These are phyloP conservation scores for Pigoraptor vietnamica DNA, from an alignment of 78 protist species.

Conservation along the genomic window DNA sequence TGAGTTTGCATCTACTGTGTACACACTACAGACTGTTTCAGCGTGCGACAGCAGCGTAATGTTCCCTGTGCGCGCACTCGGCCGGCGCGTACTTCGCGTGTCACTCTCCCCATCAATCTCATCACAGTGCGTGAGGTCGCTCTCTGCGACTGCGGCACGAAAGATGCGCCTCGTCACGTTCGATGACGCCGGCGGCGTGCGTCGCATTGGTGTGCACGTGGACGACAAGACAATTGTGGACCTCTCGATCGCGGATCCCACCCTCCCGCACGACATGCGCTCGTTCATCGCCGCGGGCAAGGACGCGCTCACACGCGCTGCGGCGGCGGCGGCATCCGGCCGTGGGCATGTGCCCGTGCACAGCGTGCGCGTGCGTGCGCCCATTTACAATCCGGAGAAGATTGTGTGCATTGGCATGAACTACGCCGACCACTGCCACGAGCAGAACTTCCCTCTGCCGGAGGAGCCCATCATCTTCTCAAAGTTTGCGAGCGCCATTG, in stretches of 20 bases:
- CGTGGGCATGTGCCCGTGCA: background rate
- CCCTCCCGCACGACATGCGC: background rate
- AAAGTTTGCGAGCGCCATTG: background rate
- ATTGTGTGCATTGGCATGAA: slow-evolving; percentile 25
- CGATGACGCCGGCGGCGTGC: background rate
- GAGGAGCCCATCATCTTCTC: slow-evolving; percentile 8
- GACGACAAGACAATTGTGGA: background rate
- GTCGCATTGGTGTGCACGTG: background rate
- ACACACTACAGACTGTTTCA: too few species aligned
- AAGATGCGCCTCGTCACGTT: background rate
- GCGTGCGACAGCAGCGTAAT: too few species aligned
- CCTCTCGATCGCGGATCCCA: background rate
- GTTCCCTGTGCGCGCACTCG: too few species aligned
- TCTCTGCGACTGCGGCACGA: background rate
- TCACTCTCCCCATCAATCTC: background rate
- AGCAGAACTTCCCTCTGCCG: slow-evolving; percentile 24
- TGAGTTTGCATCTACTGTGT: too few species aligned
- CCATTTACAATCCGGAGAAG: background rate
- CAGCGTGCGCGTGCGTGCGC: background rate
- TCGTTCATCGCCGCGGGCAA: background rate
- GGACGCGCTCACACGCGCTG: background rate
- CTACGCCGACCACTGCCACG: slow-evolving; percentile 30
- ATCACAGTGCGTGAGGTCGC: background rate
- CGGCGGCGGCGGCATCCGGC: background rate
- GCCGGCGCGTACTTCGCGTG: too few species aligned